Evolutionary conservation across 176 grass and related monocot genomes (phyloP).

Genomic region (Thinopyrum elongatum): DNA sequence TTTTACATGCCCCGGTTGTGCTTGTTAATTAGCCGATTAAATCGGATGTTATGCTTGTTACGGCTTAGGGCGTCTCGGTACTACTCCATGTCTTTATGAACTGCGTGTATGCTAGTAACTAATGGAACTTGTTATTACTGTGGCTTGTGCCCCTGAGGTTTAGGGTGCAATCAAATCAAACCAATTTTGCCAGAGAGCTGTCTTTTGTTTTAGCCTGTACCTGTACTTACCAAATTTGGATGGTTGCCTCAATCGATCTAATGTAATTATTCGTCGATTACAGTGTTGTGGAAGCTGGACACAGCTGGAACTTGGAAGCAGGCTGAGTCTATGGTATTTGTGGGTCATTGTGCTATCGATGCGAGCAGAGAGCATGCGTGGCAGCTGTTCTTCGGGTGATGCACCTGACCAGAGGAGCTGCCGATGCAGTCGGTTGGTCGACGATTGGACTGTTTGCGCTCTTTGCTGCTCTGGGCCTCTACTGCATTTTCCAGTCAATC

Average conservation of each 20-base stretch:
- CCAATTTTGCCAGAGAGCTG: not conserved
- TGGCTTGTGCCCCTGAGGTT: not conserved
- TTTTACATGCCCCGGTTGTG: not conserved
- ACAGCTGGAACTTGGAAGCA: conserved; percentile 21
- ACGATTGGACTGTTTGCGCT: conserved; percentile 71
- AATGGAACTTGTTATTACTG: not conserved
- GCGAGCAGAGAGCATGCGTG: conserved; percentile 95
- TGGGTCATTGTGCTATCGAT: conserved; percentile 63
- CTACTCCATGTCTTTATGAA: not conserved
- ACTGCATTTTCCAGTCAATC: conserved; percentile 57
- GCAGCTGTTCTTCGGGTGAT: conserved; percentile 86
- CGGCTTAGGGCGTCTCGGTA: not conserved
- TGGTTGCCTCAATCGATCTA: conserved; percentile 4
- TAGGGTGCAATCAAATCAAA: conserved; percentile 14
- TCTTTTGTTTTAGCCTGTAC: conserved; percentile 1
- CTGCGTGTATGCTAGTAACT: not conserved
- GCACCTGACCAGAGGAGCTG: conserved; percentile 81
- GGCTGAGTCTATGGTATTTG: conserved; percentile 45
- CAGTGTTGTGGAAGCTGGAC: conserved; percentile 39
- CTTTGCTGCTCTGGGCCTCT: conserved; percentile 63
- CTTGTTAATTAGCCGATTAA: conserved; percentile 23
- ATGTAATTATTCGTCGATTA: conserved; percentile 20
- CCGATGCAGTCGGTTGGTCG: conserved; percentile 86
- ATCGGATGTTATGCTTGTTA: not conserved
- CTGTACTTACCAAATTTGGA: conserved; percentile 6